A percentile compares a stretch with the other conserved stretches of the same genome.
These are phyloP conservation scores for Gracilaria gracilis DNA, from an alignment of 23 red algal species.

Conservation along the genomic window DNA sequence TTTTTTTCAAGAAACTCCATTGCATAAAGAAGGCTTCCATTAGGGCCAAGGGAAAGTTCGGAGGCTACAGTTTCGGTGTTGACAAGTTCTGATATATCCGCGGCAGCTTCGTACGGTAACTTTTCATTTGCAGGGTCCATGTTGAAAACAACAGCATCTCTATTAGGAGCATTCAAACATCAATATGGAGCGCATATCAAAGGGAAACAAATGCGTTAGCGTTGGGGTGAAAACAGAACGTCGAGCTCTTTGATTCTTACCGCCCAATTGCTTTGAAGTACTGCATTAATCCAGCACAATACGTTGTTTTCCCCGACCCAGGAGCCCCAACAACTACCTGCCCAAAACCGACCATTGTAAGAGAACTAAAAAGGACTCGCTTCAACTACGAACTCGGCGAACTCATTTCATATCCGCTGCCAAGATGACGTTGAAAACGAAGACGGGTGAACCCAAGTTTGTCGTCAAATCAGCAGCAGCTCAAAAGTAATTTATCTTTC, in stretches of 20 bases:
- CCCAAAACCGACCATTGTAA: slow-evolving; percentile 51
- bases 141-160: slow-evolving; percentile 86
- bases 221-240: neutral
- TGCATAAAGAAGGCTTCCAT: slow-evolving; percentile 88
- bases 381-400: neutral
- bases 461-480: too few species aligned
- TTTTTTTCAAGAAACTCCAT: slow-evolving; percentile 90
- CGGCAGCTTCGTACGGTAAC: slow-evolving; percentile 77
- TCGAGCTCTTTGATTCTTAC: slow-evolving; percentile 14
- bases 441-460: too few species aligned
- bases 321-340: slow-evolving; percentile 96
- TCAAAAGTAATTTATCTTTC: neutral
- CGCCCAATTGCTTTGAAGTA: slow-evolving; percentile 63
- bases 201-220: neutral
- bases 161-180: neutral
- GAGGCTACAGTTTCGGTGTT: slow-evolving; percentile 45
- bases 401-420: neutral
- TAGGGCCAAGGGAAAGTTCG: slow-evolving; percentile 82
- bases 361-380: neutral
- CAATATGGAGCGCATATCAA: neutral
- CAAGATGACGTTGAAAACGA: neutral
- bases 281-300: slow-evolving; percentile 86
- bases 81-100: slow-evolving; percentile 87
- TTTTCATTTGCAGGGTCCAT: slow-evolving; percentile 86
- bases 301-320: slow-evolving; percentile 95